A percentile compares a stretch with the other conserved stretches of the same genome.
Conservation (phyloP, 2,329 filamentous ascomycete species). For the Simplicillium aogashimaense region DNA sequence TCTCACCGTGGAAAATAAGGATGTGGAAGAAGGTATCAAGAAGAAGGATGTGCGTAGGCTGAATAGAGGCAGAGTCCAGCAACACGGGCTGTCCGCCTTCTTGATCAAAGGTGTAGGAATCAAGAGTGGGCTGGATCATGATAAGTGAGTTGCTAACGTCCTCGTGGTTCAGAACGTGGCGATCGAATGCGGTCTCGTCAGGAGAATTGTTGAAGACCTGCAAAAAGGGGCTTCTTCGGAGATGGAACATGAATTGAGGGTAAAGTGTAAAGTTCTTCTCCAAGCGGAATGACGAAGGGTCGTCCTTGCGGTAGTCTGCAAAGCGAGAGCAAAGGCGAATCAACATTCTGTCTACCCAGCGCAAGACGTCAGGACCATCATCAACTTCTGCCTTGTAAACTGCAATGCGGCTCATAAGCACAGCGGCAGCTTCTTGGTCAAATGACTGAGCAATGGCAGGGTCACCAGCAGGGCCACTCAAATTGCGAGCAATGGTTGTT, state of each 20-base stretch:
- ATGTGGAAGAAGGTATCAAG: constrained; percentile 99
- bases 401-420: constrained; percentile 97
- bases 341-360: constrained; percentile 98
- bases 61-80: constrained; percentile 91
- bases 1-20: constrained; percentile 97
- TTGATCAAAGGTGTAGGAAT: constrained; percentile 95
- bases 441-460: constrained; percentile 94
- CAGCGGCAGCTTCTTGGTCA: constrained; percentile 93
- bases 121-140: constrained; percentile 97
- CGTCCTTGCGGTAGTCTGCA: constrained; percentile 95
- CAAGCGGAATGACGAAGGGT: constrained; percentile 89
- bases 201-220: constrained; percentile 99
- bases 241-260: constrained; percentile 99
- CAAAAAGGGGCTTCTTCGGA: constrained; percentile 91
- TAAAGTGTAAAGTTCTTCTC: constrained; percentile 99
- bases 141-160: constrained; percentile 93
- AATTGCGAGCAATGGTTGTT: constrained; percentile 81
- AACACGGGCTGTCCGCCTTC: constrained; percentile 90
- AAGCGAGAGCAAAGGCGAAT: constrained; percentile 94
- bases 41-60: constrained; percentile 84
- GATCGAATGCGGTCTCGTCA: constrained; percentile 97
- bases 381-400: constrained; percentile 99
- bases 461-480: constrained; percentile 90
- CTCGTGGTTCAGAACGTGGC: constrained; percentile 94
- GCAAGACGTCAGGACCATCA: constrained; percentile 92